Conservation (phyloP, 1,284 basidiomycete species). For the Gomphus bonarii region DNA sequence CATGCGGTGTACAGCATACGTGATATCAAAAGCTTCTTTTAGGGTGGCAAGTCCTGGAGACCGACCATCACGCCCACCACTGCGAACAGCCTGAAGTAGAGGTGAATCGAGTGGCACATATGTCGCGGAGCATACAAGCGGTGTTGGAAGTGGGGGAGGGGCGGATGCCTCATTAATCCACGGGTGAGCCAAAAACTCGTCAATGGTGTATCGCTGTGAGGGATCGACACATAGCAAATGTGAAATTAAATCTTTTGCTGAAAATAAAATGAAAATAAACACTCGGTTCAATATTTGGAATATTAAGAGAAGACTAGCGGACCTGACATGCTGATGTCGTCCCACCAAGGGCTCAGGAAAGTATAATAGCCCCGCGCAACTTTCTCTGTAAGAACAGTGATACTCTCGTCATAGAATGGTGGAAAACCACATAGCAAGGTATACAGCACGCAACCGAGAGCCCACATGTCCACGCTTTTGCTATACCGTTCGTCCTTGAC, state of each 20-base stretch:
- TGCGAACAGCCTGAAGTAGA: conserved; percentile 71
- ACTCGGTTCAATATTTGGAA: not conserved
- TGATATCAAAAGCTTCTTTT: conserved; percentile 98
- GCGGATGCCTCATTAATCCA: conserved; percentile 77
- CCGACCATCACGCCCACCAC: conserved; percentile 64
- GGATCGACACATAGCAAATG: conserved; percentile 96
- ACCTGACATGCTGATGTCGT: conserved; percentile 84
- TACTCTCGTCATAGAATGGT: conserved; percentile 98
- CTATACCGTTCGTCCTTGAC: conserved; percentile 99
- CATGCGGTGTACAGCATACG: conserved; percentile 98
- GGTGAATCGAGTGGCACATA: conserved; percentile 82
- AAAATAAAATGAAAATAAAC: not conserved
- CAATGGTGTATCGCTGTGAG: conserved; percentile 91
- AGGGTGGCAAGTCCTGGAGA: conserved; percentile 88
- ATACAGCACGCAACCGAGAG: conserved; percentile 95
- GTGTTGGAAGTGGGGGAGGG: conserved; percentile 53
- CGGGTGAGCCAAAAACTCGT: conserved; percentile 94
- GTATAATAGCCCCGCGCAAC: conserved; percentile 97
- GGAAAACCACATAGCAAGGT: conserved; percentile 98
- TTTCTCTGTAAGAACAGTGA: conserved; percentile 96
- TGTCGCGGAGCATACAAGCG: conserved; percentile 32
- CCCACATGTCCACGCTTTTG: conserved; percentile 99
- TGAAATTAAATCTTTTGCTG: conserved; percentile 92
- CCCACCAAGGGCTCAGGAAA: conserved; percentile 99
- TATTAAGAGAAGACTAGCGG: conserved; percentile 17